Conservation (phyloP, 768 basidiomycete species). For the Leccinum subgranulosum region DNA sequence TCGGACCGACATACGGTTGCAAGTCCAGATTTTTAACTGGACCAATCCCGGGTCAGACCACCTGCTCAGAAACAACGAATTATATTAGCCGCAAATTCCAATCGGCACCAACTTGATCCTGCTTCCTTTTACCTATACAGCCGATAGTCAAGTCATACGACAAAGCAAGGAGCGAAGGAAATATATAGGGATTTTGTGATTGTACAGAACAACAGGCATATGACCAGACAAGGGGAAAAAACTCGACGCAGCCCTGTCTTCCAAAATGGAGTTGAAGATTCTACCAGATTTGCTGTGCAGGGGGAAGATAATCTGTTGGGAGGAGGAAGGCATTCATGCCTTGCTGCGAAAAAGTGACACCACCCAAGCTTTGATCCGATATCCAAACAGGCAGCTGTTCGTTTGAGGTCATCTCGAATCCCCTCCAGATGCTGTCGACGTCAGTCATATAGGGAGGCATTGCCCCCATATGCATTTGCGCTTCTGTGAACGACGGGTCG, state of each 20-base stretch:
- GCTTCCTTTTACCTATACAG: neutral
- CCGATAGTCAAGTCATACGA: slow-evolving; percentile 7
- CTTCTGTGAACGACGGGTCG: slow-evolving; percentile 39
- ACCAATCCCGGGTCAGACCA: slow-evolving; percentile 1
- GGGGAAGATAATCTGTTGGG: slow-evolving; percentile 68
- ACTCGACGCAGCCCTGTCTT: slow-evolving; percentile 12
- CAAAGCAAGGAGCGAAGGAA: slow-evolving; percentile 7
- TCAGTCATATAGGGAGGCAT: slow-evolving; percentile 26
- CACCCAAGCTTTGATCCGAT: slow-evolving; percentile 79
- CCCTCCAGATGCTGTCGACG: slow-evolving; percentile 72
- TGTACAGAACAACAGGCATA: slow-evolving; percentile 26
- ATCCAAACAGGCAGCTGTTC: slow-evolving; percentile 86
- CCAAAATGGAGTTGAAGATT: neutral
- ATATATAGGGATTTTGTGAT: slow-evolving; percentile 19
- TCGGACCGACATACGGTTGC: slow-evolving; percentile 1
- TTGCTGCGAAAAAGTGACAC: slow-evolving; percentile 69
- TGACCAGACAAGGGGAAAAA: slow-evolving; percentile 13
- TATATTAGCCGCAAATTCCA: neutral
- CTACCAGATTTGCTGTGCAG: slow-evolving; percentile 76
- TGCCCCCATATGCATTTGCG: slow-evolving; percentile 31
- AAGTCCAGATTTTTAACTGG: slow-evolving; percentile 15
- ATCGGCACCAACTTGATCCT: slow-evolving; percentile 3
- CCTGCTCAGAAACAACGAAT: slow-evolving; percentile 4
- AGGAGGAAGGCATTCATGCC: slow-evolving; percentile 86
- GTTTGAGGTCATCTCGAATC: slow-evolving; percentile 65